These are phyloP conservation scores for Cryomyces minteri DNA, from an alignment of 495 filamentous ascomycete species.

Conservation along the genomic window DNA sequence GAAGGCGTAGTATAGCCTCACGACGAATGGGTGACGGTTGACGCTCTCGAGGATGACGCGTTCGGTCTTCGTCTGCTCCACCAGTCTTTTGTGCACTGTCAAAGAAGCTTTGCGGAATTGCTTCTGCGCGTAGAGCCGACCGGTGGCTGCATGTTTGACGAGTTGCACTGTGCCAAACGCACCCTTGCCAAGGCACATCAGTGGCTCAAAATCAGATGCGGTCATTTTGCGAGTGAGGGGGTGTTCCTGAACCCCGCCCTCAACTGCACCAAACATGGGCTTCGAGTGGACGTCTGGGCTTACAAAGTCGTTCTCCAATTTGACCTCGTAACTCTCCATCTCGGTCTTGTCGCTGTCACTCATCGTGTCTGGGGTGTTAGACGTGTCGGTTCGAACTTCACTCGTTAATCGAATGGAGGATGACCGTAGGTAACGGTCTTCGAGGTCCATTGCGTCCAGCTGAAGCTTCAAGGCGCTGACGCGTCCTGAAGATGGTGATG, in stretches of 20 bases:
- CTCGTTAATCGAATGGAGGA: conserved; percentile 2
- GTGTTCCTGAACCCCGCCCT: conserved; percentile 20
- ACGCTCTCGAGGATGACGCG: conserved; percentile 85
- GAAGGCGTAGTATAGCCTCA: conserved; percentile 95
- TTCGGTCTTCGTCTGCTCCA: conserved; percentile 96
- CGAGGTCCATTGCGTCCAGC: conserved; percentile 44
- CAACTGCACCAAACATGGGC: conserved; percentile 18
- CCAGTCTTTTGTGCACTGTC: conserved; percentile 75
- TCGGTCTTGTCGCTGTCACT: conserved; percentile 31
- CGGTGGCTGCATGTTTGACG: conserved; percentile 72
- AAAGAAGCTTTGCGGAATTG: conserved; percentile 94
- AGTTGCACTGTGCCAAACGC: conserved; percentile 86
- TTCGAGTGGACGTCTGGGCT: conserved; percentile 42
- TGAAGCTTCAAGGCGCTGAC: conserved; percentile 65
- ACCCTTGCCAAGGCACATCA: conserved; percentile 95
- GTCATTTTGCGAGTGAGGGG: conserved; percentile 58
- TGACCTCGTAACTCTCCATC: conserved; percentile 72
- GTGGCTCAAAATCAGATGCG: conserved; percentile 69
- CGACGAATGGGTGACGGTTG: conserved; percentile 89
- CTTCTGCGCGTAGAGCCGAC: conserved; percentile 89
- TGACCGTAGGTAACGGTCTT: conserved; percentile 4
- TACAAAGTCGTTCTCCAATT: conserved; percentile 73
- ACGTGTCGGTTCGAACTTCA: conserved; percentile 15
- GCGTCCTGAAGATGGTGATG: conserved; percentile 38
- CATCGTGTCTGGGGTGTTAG: conserved; percentile 30